Percentiles rank a stretch among this genome's conserved stretches.
These are phyloP conservation scores for Colletotrichum trifolii DNA, from an alignment of 2,329 filamentous ascomycete species.

Conservation along the genomic window DNA sequence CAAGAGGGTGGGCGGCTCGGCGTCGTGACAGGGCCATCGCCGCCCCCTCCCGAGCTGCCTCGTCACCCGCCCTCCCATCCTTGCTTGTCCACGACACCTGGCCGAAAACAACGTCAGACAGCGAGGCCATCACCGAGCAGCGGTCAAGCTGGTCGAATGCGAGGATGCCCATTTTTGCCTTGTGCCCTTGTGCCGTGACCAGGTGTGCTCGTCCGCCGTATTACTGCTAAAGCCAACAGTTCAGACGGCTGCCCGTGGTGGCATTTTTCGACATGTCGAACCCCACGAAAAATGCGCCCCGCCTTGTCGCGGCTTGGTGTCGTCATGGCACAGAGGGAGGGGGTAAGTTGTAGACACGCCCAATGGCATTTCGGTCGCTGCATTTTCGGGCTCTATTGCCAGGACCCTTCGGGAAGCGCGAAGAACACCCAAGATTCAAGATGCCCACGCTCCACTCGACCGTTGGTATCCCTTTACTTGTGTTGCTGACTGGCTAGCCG, in stretches of 20 bases:
- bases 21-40: conserved; percentile 29
- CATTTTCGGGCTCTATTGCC: conserved; percentile 8
- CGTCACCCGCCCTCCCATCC: conserved; percentile 27
- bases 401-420: conserved; percentile 26
- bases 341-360: conserved; percentile 16
- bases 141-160: not conserved
- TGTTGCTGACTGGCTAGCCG: too few relatives aligned
- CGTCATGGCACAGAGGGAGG: conserved; percentile 31
- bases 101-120: not conserved
- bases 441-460: too few relatives aligned
- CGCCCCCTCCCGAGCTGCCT: conserved; percentile 9
- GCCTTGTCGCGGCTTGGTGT: conserved; percentile 23
- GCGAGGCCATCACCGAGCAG: conserved; percentile 6
- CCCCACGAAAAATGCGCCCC: conserved; percentile 25
- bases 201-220: too few relatives aligned
- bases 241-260: conserved; percentile 5
- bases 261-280: conserved; percentile 6
- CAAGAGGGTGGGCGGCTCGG: conserved; percentile 31
- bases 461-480: too few relatives aligned
- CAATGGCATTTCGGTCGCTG: conserved; percentile 6
- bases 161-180: too few relatives aligned
- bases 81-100: conserved; percentile 26
- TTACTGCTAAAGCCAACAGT: not conserved
- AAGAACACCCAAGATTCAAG: conserved; percentile 10
- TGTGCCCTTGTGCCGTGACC: too few relatives aligned